Base-by-base conservation (phyloP, 352 stramenopile genomes). In the Globisporangium barbulae region DNA sequence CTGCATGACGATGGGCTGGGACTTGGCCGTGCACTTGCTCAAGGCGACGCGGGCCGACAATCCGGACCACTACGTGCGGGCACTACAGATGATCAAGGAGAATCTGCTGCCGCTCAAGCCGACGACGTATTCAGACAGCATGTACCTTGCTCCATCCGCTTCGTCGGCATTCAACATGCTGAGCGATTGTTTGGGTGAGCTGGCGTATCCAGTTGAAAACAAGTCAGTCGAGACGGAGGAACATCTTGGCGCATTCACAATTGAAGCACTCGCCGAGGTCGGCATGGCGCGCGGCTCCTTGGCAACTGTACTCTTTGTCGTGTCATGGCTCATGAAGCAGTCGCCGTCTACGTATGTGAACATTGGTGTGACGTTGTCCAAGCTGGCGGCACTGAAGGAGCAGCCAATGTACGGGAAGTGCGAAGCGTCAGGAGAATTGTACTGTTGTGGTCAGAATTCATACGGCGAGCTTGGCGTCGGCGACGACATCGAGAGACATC, bases 401-500 rank as follows among this genome's bases (percentile, higher is more conserved):
- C 85, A 96, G 53, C 82, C 82, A 12, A 86, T 96, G 59, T 96
- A 96, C 50, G 88, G 85, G 8, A 93, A 91, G 31, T 94, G 84
- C 47, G 85, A 94, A 61, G 83, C 86, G 39, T 94, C 81, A 0
- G 86, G 85, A 2, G 88, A 96, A 55, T 77, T 96, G 0, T 96
- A 96, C 52, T 89, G 80, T 53, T 96, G 86, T 42, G 88, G 88
- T 3, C 88, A 96, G 47, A 96, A 96, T 57, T 94, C 85, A 30
- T 96, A 96, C 60, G 88, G 88, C 50, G 88, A 96, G 67, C 71
- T 96, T 17, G 86, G 86, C 6, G 88, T 88, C 52, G 88, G 88
- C 21, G 88, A 96, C 49, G 87, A 94, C 58, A 85, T 94, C 30
- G 85, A 94, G 61, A 70, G 88, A 0, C 85, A 95, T 61, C 76